Evolutionary conservation across 2,329 filamentous ascomycete genomes (phyloP).

Genomic region (Akanthomyces lecanii): DNA sequence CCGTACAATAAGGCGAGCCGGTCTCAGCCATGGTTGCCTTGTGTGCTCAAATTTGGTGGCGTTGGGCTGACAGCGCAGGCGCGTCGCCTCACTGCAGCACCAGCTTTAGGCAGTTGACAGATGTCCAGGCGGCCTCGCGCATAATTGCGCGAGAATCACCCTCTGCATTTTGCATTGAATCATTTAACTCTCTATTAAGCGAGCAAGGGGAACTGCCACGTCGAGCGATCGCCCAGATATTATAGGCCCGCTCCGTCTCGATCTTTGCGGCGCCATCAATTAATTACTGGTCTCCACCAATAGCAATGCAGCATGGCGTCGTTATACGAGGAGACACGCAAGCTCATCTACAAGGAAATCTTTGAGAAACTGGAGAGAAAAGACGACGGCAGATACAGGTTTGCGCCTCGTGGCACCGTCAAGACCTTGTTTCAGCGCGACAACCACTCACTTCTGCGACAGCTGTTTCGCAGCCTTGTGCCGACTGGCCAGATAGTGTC

Average conservation of each 20-base stretch:
- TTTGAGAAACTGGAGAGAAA: conserved; percentile 21
- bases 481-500: not conserved
- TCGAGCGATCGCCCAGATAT: not conserved
- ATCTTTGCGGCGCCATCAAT: not conserved
- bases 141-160: not conserved
- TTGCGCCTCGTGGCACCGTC: conserved; percentile 23
- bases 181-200: not conserved
- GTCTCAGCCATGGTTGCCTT: not conserved
- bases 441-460: conserved; percentile 18
- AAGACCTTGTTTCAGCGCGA: conserved; percentile 19
- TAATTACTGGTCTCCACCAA: not conserved
- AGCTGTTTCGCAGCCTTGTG: conserved; percentile 20
- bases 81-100: not conserved
- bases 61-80: not conserved
- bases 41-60: not conserved
- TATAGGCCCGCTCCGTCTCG: not conserved
- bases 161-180: not conserved
- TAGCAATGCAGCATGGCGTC: not conserved
- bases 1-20: too few species aligned
- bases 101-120: not conserved
- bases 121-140: not conserved
- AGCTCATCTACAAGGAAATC: not conserved
- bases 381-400: conserved; percentile 22
- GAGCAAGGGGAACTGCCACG: not conserved
- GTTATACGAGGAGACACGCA: not conserved